Base-by-base conservation (phyloP, 2,329 filamentous ascomycete species). In the Botryotinia globosa region DNA sequence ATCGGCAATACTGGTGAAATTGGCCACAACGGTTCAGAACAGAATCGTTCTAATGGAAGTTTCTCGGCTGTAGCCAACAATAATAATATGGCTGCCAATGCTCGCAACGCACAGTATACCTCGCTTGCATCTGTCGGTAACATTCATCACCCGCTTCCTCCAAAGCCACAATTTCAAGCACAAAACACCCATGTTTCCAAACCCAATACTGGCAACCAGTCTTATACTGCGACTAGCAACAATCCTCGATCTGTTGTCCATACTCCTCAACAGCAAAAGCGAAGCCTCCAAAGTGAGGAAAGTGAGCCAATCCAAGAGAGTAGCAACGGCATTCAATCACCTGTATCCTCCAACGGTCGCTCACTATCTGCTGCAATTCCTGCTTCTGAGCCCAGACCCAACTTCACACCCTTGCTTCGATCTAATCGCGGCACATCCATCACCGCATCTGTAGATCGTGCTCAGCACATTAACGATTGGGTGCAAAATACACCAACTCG, bases 341-440 rank as follows among this genome's bases (percentile, higher is more conserved):
- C 72, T 34, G 54, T 48, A 25, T 42, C 62, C 10, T 34, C 37
- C 42, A 32, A 7, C 51, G 48, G 9, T 10, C 8, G 22, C 29
- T 32, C 67, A 39, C 39, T 29, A 20, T 72, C 37, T 58, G 63
- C 54, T 59, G 72, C n/a, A 14, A 56, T 56, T 56, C n/a, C 76
- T 32, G 76, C 74, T 51, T 76, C 76, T 39, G 64, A 71, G 37
- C 51, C 74, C 25, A 74, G 72, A 37, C 62, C 70, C 4, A 68
- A 64, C 10, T 66, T 72, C 16, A 77, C 76, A 48, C 76, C 74
- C 29, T 63, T 67, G 34, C 73, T 78, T 58, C 76, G 76, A 65
- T 76, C 76, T 45, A 71, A 73, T 44, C 74, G 73, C 66, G 76
- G 77, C 8, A 74, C 77, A 39, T 67, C 74, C 4, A 73, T 78